Evolutionary conservation across 495 filamentous ascomycete species (phyloP), one percentile per base, ranked within the genome.

Genomic region (Daldinia childiae): DNA sequence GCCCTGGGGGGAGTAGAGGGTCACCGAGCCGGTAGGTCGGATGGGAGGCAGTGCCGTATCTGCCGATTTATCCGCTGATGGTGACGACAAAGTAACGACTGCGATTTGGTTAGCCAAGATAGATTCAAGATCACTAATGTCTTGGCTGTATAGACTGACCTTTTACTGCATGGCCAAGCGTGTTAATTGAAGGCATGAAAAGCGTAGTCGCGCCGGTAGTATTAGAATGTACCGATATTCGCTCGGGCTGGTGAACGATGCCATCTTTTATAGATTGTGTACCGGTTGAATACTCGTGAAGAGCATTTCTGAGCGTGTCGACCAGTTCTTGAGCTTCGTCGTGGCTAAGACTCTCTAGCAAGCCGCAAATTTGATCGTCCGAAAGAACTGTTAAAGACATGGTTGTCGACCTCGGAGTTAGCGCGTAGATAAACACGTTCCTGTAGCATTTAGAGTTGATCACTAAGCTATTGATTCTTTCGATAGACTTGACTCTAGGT

Each of bases 331-430:
- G 75, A 56, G 94, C 86, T 68, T 97, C 92, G 21, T 90, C 87
- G 32, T 80, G 79, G 24, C 81, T 89, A n/a, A 97, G 84, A 54
- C 85, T 89, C 59, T 90, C 86, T n/a, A 97, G 88, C 24, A 97
- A 80, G 1, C 78, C 71, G 68, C 84, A 86, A 62, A 97, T 90
- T 72, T 94, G 87, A 36, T 87, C 78, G 72, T 91, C 89, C 32
- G 89, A 87, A 34, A 97, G 89, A 38, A 97, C 82, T 3, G 92
- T 90, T 68, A 96, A 84, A 45, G 92, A 88, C 92, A 95, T 94
- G 50, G 43, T 11, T 24, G 43, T 58, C 51, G 52, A 39, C 52
- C 59, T 62, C 59, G 69, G 54, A 66, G 29, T 57, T 58, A 14
- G n/a, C 34, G 15, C 45, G 57, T 34, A 34, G 64, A 48, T 43